Base-by-base conservation (phyloP, 768 basidiomycete genomes). In the Phanerochaete carnosa region DNA sequence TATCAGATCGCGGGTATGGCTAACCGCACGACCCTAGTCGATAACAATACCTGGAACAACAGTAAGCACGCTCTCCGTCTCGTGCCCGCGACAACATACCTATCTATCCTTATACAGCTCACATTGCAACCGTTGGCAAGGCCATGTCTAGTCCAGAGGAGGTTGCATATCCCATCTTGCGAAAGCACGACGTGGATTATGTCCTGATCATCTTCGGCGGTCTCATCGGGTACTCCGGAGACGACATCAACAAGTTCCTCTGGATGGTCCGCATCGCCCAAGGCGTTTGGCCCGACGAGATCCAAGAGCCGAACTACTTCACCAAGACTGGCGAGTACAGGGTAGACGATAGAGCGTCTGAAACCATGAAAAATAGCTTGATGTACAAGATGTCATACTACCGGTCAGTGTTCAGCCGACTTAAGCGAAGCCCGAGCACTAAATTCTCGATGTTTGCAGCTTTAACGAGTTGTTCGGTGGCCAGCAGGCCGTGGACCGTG, bases 341-440 rank as follows among this genome's bases (percentile, higher is more conserved):
- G 60, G 80, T 99, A 45, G 97, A 98, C 69, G 92, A 91, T 28
- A 76, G 77, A 50, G 97, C 97, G 51, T 86, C 90, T 0, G 76
- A 83, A 1, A 76, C 94, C 13, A 99, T 99, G 97, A 92, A 81
- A 77, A 89, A 97, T 70, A 92, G 93, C 69, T 77, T 99, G 76
- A 97, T 99, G 96, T 98, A 98, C 78, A 98, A 98, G 80, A 94
- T 98, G 94, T 92, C 90, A 16, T 98, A 96, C 73, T 98, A 96
- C 71, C 85, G 95, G 86, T 92, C 61, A 49, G 80, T 54, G 33
- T 55, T 23, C 13, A 29, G 26, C 35, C 25, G 29, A 25, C 54
- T 50, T 29, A 12, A 37, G 16, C 37, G 30, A 39, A 25, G 28
- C 28, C n/a, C 29, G 22, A 23, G 22, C 33, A 32, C 29, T 47